A percentile compares a stretch with the other conserved stretches of the same genome.
These are phyloP conservation scores for Sicyos baderoa DNA, from an alignment of 306 rosid species.

Conservation along the genomic window DNA sequence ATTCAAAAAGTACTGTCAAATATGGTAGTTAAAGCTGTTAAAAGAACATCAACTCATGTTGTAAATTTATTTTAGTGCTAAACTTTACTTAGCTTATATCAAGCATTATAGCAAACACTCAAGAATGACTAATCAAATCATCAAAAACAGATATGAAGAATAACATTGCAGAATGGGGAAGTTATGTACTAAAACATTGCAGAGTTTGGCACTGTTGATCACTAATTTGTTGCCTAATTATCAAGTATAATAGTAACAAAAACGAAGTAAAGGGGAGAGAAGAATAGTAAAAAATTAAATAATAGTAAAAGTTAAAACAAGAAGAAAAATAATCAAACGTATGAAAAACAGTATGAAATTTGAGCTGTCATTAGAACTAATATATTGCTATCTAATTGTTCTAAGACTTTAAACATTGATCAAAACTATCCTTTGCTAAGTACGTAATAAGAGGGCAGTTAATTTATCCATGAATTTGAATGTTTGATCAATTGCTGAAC, in stretches of 20 bases:
- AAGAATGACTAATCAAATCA: background rate
- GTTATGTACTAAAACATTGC: background rate
- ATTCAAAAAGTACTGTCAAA: conserved; percentile 68
- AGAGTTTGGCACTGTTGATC: background rate
- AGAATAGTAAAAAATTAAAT: background rate
- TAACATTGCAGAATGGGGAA: background rate
- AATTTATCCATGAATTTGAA: background rate
- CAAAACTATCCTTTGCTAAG: background rate
- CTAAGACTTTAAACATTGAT: background rate
- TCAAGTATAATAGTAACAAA: background rate
- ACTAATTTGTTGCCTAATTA: background rate
- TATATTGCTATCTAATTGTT: background rate
- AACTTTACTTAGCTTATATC: background rate
- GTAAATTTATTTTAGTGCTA: background rate
- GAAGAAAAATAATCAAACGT: conserved; percentile 5
- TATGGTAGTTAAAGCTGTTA: background rate
- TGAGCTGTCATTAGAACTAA: background rate
- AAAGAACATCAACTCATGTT: background rate
- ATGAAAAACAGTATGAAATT: background rate
- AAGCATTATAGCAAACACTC: background rate
- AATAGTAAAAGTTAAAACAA: background rate
- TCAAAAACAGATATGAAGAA: background rate
- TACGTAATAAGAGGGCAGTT: background rate
- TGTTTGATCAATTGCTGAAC: background rate
- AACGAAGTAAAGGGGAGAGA: background rate